Evolutionary conservation across 1,284 basidiomycete genomes (phyloP).

Genomic region (Sanghuangporus baumii): DNA sequence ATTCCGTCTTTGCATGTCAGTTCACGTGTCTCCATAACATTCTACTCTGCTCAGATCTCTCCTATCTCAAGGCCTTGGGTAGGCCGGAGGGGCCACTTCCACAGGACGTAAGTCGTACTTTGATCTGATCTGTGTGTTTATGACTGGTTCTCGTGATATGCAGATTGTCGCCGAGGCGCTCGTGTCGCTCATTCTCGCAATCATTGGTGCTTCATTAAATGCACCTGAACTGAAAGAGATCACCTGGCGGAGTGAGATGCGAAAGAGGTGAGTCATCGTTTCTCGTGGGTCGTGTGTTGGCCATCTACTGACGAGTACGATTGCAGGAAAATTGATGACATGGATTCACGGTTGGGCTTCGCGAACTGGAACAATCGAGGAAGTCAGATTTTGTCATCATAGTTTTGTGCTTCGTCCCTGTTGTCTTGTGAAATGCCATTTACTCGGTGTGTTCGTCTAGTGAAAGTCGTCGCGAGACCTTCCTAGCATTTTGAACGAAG

Average conservation of each 20-base stretch:
- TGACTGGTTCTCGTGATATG: background rate
- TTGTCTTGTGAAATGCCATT: too few relatives aligned
- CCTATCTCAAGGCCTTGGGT: constrained; percentile 68
- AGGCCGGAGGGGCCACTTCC: constrained; percentile 62
- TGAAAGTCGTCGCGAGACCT: background rate
- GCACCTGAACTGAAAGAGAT: constrained; percentile 72
- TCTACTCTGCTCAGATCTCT: constrained; percentile 47
- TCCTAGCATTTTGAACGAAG: background rate
- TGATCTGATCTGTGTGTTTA: background rate
- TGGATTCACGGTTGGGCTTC: constrained; percentile 71
- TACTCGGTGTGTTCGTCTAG: too few relatives aligned
- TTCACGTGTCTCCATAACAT: background rate
- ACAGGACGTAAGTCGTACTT: constrained; percentile 42
- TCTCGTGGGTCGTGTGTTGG: background rate
- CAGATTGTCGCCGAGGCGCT: constrained; percentile 71
- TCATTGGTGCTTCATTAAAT: constrained; percentile 63
- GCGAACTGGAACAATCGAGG: constrained; percentile 67
- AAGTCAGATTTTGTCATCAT: constrained; percentile 22
- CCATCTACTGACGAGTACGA: background rate
- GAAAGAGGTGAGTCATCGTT: constrained; percentile 49
- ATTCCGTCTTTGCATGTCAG: background rate
- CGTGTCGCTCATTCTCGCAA: constrained; percentile 59
- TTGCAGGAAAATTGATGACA: constrained; percentile 68
- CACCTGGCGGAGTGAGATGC: constrained; percentile 89
- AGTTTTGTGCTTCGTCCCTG: background rate